A percentile compares a stretch with the other conserved stretches of the same genome.
Conservation (phyloP, 371 early-diverging fungal genomes). For the Mortierella sp. region DNA sequence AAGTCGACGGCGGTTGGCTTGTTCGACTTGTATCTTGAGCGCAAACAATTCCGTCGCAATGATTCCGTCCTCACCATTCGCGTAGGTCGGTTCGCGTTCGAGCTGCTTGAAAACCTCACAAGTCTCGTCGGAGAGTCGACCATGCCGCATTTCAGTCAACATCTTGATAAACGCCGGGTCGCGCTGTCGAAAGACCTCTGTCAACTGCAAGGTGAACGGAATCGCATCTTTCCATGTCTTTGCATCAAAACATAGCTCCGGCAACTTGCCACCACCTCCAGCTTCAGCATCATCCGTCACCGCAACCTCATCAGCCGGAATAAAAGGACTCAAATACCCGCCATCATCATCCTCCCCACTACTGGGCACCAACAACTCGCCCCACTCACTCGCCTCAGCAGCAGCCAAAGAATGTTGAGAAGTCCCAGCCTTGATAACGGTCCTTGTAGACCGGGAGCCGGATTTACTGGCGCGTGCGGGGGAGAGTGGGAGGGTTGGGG, state of each 20-base stretch:
- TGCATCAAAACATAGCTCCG: constrained; percentile 83
- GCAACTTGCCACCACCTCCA: background rate
- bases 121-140: constrained; percentile 67
- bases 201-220: constrained; percentile 63
- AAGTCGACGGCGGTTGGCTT: constrained; percentile 73
- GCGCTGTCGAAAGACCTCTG: constrained; percentile 68
- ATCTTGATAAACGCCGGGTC: constrained; percentile 70
- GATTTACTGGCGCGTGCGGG: background rate
- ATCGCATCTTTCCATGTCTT: constrained; percentile 74
- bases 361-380: background rate
- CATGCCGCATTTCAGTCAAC: constrained; percentile 77
- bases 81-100: constrained; percentile 64
- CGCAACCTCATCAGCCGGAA: background rate
- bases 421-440: constrained; percentile 22
- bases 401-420: background rate
- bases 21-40: constrained; percentile 77
- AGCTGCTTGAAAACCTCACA: constrained; percentile 64
- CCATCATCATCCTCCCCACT: background rate
- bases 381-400: background rate
- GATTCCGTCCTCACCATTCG: constrained; percentile 64
- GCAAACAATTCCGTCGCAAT: constrained; percentile 88
- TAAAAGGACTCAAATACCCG: background rate
- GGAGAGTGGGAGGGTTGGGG: background rate
- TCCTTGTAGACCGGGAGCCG: constrained; percentile 25
- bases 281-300: background rate